Conservation (phyloP, 2,329 filamentous ascomycete genomes). For the Fusarium verrucosum region DNA sequence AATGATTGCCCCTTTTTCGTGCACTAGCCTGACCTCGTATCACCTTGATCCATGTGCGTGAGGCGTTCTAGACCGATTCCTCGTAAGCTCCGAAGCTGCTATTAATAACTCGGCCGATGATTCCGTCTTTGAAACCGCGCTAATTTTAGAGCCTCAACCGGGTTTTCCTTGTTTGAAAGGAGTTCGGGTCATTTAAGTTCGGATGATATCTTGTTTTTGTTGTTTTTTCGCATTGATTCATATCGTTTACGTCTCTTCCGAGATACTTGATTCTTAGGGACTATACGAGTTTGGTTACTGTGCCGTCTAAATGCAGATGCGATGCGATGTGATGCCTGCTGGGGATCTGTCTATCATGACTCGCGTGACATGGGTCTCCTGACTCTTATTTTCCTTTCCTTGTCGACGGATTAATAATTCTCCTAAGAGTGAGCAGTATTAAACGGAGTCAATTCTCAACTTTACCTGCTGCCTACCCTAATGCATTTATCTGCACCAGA, state of each 20-base stretch:
- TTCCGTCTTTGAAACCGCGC: background rate
- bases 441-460: too few relatives aligned
- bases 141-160: background rate
- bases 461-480: background rate
- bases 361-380: background rate
- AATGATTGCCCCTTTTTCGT: conserved; percentile 16
- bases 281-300: background rate
- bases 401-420: background rate
- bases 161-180: background rate
- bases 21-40: conserved; percentile 12
- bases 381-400: background rate
- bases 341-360: background rate
- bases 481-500: background rate
- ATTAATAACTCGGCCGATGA: conserved; percentile 6
- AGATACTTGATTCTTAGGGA: background rate
- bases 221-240: background rate
- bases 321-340: too few relatives aligned
- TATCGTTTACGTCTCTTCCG: conserved; percentile 1
- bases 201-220: background rate
- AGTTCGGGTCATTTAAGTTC: background rate
- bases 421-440: background rate
- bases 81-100: conserved; percentile 12
- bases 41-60: background rate
- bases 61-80: conserved; percentile 15
- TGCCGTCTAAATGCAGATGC: background rate